Base-by-base conservation (phyloP, 2,329 filamentous ascomycete species). In the Rhynchosporium graminicola region DNA sequence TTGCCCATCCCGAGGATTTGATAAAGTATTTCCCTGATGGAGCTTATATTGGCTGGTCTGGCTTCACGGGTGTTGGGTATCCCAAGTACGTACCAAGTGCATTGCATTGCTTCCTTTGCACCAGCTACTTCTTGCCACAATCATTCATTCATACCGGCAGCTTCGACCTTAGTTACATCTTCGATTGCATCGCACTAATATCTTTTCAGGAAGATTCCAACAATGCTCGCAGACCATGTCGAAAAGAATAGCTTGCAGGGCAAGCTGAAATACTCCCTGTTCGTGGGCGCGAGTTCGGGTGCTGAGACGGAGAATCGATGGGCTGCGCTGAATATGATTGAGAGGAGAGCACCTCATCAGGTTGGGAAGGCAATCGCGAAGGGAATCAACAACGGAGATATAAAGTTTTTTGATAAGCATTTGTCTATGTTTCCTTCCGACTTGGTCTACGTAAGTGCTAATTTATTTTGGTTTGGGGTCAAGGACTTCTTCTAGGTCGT, bases 401-500 rank as follows among this genome's bases (percentile, higher is more conserved):
- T 96, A 78, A 87, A 94, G 66, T 96, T 96, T 78, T 96, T 96
- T 74, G 92, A 96, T 76, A 96, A 96, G 80, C 92, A 96, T 79
- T 76, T 96, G 74, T 92, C 88, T 77, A 96, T 96, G 92, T 96
- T 96, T 75, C 92, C 92, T 3, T 83, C 88, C 45, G 92, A 96
- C 74, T 80, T 96, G 67, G 89, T 94, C 75, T 95, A 95, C 75
- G 84, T 87, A 78, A 73, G 78, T 68, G 31, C 38, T 48, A 51
- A 10, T 62, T 7, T 36, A 10, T 36, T 36, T 10, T 36, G 33
- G 33, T 36, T 36, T 36, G 9, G 9, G 33, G 9, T 36, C 9
- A 36, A 36, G 33, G 33, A 36, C 33, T 36, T 59, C 28, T 10
- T 40, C 13, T 48, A 46, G 20, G 20, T 59, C 4, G n/a, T 12